Evolutionary conservation across 768 basidiomycete species (phyloP), one percentile per base, ranked within the genome.

Genomic region (Serpula lacrymans): DNA sequence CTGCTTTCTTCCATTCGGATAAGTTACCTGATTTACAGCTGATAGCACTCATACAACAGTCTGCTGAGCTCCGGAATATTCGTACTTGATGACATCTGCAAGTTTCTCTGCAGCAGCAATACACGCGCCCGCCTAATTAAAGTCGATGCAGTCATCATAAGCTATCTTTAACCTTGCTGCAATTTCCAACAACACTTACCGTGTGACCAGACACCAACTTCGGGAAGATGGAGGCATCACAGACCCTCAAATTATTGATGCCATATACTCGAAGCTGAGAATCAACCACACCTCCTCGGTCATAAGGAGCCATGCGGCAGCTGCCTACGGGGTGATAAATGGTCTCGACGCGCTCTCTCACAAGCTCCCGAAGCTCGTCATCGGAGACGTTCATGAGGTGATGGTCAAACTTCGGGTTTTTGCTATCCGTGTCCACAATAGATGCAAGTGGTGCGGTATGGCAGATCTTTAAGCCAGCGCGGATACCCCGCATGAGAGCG

Each of bases 201-300:
- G 72, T 71, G 40, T 76, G 74, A 16, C 71, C 70, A 1, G 69
- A 59, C 1, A 68, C 50, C 38, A 75, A 54, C 25, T 55, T 64
- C 30, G 75, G 72, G 41, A 67, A 67, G 18, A 75, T 49, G 9
- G 66, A 69, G 31, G 71, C 73, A 46, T 77, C 75, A 13, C 59
- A 72, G 11, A 78, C 62, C 13, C 75, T 43, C 34, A 77, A 59
- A 34, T 65, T 62, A 37, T 53, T 49, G 4, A 63, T 49, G 4
- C 74, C 76, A 28, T 72, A 60, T 25, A 78, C 73, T 17, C 55
- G 46, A 43, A 77, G 43, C 36, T 56, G 48, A 18, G 72, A 25
- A 33, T 75, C 72, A 34, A 77, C 59, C 1, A 74, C 74, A 5
- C 73, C 68, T 33, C 51, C 23, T 41, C 39, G 37, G n/a, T 34